Percentiles rank a stretch among this genome's conserved stretches.
phyloP scores from a whole-genome alignment of 2,329 filamentous ascomycete genomes.

The Calonectria pseudoturangicola region DNA sequence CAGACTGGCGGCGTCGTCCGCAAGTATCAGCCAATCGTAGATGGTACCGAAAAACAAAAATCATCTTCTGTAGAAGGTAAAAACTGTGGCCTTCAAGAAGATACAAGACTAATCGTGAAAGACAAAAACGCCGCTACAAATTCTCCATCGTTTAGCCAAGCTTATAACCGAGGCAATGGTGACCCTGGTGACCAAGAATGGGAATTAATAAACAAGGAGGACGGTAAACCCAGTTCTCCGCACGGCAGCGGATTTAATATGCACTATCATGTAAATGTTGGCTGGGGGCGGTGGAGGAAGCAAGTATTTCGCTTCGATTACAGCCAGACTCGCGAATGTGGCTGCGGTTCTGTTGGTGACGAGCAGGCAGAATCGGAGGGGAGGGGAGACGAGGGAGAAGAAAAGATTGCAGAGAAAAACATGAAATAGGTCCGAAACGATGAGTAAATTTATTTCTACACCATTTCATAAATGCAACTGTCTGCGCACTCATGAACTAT shows the following conservation, averaged over 20 bases:
- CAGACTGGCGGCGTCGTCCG: neutral
- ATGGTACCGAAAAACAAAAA: neutral
- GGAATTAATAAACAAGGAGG: neutral
- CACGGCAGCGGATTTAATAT: neutral
- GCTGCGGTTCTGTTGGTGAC: neutral
- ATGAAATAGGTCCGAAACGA: neutral
- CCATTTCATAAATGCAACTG: too few species aligned
- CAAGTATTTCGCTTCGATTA: neutral
- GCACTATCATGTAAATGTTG: neutral
- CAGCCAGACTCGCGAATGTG: neutral
- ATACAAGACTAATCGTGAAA: neutral
- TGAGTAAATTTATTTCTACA: neutral
- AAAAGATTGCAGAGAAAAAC: neutral
- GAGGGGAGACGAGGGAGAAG: neutral
- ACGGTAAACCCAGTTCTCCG: neutral
- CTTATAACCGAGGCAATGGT: neutral
- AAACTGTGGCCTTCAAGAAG: neutral
- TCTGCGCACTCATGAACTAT: too few species aligned
- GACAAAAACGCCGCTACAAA: neutral
- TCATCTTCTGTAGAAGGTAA: neutral
- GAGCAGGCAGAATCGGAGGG: neutral
- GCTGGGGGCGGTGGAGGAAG: constrained; percentile 5
- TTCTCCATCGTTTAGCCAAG: neutral
- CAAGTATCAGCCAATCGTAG: neutral
- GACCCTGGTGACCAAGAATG: neutral